These are phyloP conservation scores for Hordeum pubiflorum DNA, from an alignment of 202 grass and related monocot genomes.

Conservation along the genomic window DNA sequence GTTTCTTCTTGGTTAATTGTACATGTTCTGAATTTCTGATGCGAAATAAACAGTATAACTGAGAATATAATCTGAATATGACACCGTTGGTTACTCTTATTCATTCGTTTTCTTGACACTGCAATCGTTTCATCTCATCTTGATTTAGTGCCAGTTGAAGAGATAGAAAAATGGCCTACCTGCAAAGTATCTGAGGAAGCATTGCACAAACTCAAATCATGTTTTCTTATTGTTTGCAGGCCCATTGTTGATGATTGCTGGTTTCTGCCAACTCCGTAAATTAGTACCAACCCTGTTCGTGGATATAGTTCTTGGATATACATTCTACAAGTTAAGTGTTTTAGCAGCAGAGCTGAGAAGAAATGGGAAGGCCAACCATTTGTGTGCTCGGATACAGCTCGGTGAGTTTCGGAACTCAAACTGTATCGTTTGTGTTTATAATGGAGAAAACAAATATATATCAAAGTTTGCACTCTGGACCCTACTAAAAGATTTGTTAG, in stretches of 20 bases:
- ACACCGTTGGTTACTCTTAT: neutral
- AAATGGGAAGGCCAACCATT: neutral
- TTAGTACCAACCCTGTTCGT: neutral
- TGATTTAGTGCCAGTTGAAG: neutral
- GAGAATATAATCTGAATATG: no score
- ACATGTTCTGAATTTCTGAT: neutral
- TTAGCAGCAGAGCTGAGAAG: constrained; percentile 1
- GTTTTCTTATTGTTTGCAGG: neutral
- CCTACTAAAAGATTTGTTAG: neutral
- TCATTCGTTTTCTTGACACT: neutral
- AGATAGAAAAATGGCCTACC: neutral
- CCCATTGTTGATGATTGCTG: neutral
- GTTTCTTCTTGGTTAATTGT: neutral
- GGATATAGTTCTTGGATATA: constrained; percentile 22
- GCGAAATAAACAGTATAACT: no score
- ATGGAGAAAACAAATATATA: neutral
- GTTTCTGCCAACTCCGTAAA: neutral
- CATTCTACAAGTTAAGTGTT: constrained; percentile 21
- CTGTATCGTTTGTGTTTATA: neutral
- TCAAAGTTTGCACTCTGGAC: neutral
- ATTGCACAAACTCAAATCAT: no score
- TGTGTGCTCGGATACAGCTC: neutral
- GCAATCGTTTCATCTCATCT: neutral
- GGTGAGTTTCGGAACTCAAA: neutral
- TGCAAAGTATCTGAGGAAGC: no score